Evolutionary conservation across 129 eudicot species (phyloP).

Genomic region (Arctium lappa): DNA sequence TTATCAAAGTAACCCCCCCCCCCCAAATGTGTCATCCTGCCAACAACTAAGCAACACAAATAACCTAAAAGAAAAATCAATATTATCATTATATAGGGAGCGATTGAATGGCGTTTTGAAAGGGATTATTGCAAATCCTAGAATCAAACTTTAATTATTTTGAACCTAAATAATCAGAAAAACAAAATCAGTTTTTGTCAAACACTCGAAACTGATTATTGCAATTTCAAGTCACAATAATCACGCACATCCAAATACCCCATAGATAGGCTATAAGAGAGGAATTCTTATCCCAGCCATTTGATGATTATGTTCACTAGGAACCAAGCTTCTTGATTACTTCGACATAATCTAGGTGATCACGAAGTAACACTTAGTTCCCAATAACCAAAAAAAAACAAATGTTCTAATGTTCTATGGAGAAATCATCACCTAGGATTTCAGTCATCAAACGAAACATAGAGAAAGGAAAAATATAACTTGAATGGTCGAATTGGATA

Average conservation of each 20-base stretch:
- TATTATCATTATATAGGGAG: not conserved
- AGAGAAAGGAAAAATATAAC: not conserved
- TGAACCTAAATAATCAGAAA: not conserved
- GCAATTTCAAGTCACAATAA: not conserved
- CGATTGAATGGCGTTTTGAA: not conserved
- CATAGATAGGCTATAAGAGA: not conserved
- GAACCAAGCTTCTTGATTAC: constrained; percentile 6
- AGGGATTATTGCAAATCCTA: not conserved
- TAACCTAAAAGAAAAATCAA: not conserved
- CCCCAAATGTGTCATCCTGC: not conserved
- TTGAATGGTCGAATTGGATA: not conserved
- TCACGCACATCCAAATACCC: not conserved
- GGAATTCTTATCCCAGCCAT: not conserved
- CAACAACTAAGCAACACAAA: not conserved
- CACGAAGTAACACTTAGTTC: not conserved
- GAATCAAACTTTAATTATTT: not conserved
- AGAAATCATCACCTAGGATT: not conserved
- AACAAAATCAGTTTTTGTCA: not conserved
- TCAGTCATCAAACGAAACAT: not conserved
- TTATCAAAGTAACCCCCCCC: not conserved
- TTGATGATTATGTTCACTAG: not conserved
- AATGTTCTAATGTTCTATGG: not conserved
- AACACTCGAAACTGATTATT: not conserved
- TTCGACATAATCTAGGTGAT: not conserved
- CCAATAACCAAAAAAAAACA: not conserved